These are phyloP conservation scores for Pseudogymnoascus sp. DNA, from an alignment of 2,329 filamentous ascomycete species.

Conservation along the genomic window DNA sequence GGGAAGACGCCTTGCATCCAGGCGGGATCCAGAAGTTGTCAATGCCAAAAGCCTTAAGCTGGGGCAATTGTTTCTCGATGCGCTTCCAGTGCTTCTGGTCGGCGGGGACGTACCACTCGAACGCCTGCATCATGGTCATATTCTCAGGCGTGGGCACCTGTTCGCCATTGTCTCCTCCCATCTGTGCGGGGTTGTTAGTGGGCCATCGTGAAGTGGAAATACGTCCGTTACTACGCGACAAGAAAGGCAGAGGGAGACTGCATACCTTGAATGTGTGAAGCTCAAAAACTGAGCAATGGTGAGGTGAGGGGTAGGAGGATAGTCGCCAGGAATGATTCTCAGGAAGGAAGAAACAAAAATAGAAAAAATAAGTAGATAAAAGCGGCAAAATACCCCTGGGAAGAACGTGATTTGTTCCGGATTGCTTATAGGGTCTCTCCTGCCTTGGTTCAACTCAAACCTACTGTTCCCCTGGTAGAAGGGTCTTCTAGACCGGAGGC, in stretches of 20 bases:
- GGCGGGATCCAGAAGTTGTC: conserved; percentile 62
- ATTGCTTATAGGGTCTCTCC: conserved; percentile 5
- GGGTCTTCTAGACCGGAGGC: neutral
- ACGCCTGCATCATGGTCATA: conserved; percentile 57
- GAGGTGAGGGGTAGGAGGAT: neutral
- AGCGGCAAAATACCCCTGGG: neutral
- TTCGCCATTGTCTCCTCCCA: conserved; percentile 14
- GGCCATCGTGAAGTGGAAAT: neutral
- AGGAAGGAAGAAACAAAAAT: neutral
- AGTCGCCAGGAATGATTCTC: neutral
- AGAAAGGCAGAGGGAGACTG: neutral
- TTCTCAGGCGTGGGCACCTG: conserved; percentile 35
- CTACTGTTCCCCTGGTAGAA: neutral
- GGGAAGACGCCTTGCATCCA: conserved; percentile 57
- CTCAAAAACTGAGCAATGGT: neutral
- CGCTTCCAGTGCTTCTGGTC: conserved; percentile 54
- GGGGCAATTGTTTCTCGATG: conserved; percentile 42
- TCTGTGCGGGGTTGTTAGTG: neutral
- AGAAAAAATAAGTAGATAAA: neutral
- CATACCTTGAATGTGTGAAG: neutral
- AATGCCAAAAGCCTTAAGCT: conserved; percentile 51
- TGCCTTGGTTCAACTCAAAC: neutral
- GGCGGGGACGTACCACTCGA: conserved; percentile 64
- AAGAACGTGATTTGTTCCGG: neutral
- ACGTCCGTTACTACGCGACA: neutral